Percentiles rank a stretch among this genome's conserved stretches.
phyloP scores from a whole-genome alignment of 495 filamentous ascomycete species.

The Annulohypoxylon nitens region DNA sequence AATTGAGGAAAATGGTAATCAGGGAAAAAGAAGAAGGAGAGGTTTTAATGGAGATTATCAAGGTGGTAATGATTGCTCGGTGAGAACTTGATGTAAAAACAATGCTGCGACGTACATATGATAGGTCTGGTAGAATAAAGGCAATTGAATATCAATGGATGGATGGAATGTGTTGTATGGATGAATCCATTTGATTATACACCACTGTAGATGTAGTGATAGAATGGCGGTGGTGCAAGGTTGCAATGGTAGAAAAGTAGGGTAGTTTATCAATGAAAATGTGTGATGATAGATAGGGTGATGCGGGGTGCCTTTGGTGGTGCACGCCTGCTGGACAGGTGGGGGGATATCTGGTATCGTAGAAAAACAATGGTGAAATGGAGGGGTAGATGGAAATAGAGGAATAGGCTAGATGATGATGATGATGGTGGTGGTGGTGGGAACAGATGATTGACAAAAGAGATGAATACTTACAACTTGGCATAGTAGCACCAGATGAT shows the following conservation, averaged over 20 bases:
- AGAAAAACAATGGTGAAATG: not conserved
- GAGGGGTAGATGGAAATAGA: not conserved
- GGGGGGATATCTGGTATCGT: not conserved
- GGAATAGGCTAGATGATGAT: not conserved
- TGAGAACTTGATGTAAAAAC: not conserved
- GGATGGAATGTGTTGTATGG: too few species aligned
- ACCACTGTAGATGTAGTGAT: too few species aligned
- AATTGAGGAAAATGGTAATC: not conserved
- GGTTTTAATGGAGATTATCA: not conserved
- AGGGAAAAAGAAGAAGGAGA: not conserved
- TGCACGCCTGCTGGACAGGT: not conserved
- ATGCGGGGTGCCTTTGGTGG: too few species aligned
- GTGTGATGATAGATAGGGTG: too few species aligned
- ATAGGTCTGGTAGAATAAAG: too few species aligned
- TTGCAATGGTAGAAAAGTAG: too few species aligned
- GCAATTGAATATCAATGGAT: too few species aligned
- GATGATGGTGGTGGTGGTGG: not conserved
- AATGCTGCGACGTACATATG: too few species aligned
- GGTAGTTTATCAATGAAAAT: too few species aligned
- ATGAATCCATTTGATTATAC: too few species aligned
- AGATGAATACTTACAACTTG: constrained; percentile 22
- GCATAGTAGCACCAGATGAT: not conserved
- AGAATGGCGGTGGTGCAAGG: too few species aligned
- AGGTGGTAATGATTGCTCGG: not conserved
- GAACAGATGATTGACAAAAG: not conserved